Conservation (phyloP, 1,284 basidiomycete species). For the Mycena sp. region DNA sequence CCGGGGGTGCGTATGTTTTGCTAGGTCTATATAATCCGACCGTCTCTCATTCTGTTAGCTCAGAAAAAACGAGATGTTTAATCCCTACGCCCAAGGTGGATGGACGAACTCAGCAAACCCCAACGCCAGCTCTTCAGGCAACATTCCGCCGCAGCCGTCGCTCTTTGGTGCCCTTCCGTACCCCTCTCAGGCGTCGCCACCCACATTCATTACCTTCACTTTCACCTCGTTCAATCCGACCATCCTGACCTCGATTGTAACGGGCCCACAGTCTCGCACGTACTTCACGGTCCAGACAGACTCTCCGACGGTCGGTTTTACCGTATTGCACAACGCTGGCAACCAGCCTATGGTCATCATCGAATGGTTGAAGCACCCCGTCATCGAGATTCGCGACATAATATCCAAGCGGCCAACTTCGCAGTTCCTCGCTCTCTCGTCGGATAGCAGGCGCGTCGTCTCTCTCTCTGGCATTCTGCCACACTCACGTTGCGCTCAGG, state of each 20-base stretch:
- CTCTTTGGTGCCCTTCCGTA: conserved; percentile 22
- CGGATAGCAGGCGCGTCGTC: neutral
- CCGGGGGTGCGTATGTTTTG: too few relatives aligned
- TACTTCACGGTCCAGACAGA: conserved; percentile 16
- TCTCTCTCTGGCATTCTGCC: too few relatives aligned
- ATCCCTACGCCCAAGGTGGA: conserved; percentile 17
- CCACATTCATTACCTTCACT: conserved; percentile 7
- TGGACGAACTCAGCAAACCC: conserved; percentile 11
- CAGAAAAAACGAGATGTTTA: conserved; percentile 3
- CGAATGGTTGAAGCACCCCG: conserved; percentile 14
- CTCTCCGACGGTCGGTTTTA: conserved; percentile 15
- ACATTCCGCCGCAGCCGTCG: conserved; percentile 2
- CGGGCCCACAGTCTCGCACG: neutral
- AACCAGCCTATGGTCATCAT: conserved; percentile 5
- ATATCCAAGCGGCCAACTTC: conserved; percentile 4
- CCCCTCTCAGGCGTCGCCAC: neutral
- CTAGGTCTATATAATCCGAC: neutral
- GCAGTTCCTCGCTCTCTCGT: conserved; percentile 11
- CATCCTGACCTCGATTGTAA: conserved; percentile 9
- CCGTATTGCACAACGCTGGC: conserved; percentile 4
- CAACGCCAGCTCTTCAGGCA: neutral
- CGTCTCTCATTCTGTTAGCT: too few relatives aligned
- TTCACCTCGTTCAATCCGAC: conserved; percentile 1
- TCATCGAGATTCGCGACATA: conserved; percentile 13
- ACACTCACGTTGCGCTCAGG: neutral